Base-by-base conservation (phyloP, 352 stramenopile genomes). In the Phytopythium montanum region DNA sequence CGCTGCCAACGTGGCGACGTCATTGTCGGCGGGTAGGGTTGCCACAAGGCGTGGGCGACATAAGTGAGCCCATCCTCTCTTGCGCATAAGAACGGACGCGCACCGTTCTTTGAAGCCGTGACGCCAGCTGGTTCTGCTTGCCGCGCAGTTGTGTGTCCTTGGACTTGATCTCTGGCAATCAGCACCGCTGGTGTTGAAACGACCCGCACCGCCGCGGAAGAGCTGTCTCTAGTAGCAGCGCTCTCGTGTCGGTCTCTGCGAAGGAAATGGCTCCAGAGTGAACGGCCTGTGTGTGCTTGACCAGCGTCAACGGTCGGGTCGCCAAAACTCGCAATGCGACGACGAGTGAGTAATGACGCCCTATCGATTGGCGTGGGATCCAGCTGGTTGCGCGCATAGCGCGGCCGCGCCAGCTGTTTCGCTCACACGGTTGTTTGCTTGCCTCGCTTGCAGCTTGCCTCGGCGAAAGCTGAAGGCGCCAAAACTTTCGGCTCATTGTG, bases 281-380 rank as follows among this genome's bases (percentile, higher is more conserved):
- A n/a, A n/a, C n/a, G n/a, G n/a, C n/a, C n/a, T n/a, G n/a, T n/a
- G n/a, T 10, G 39, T 21, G 6, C 18, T 8, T 9, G 12, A n/a
- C 39, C 39, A 26, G 21, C 39, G 39, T 16, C 19, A 21, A 26
- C 6, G 18, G 25, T 25, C 39, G 39, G 39, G 23, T 46, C 25
- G 19, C 25, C 19, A n/a, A 21, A n/a, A n/a, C n/a, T n/a, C n/a
- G n/a, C 44, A 50, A 50, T 23, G 23, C 16, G 23, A 33, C 44
- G 44, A 50, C 23, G 23, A 6, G n/a, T 56, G 50, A 21, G 50
- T 56, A 56, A 56, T 56, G 50, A 56, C 31, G 50, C 50, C 50
- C 50, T 56, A 45, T 56, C 50, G 50, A 56, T 56, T 25, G 28
- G 50, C 19, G 26, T 56, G 50, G 44, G 44, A 50, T 50, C 44